Base-by-base conservation (phyloP, 495 filamentous ascomycete species). In the Cercophora samala region DNA sequence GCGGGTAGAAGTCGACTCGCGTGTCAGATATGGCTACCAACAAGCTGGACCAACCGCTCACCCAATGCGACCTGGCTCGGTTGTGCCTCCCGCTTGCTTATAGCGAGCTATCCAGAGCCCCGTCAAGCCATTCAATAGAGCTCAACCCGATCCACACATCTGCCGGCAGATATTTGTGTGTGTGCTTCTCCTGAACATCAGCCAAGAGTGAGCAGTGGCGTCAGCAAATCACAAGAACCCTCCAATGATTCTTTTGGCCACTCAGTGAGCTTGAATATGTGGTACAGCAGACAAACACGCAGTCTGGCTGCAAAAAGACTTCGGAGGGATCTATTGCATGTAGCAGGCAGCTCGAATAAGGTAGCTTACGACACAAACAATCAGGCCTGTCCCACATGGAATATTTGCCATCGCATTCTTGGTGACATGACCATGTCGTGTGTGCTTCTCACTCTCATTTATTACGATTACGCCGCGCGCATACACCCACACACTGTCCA, bases 41-140 rank as follows among this genome's bases (percentile, higher is more conserved):
- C 8, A 13, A 46, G 37, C 37, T 46, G 37, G 37, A 46, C 37
- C 37, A 46, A 46, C 37, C 37, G 13, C 37, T 46, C 13, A 46
- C 37, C 37, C 37, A 17, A 46, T 46, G 37, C 5, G 13, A 46
- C 37, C 13, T 46, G 37, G 5, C 37, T 17, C 37, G 37, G 13
- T 46, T 46, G 8, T 13, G 37, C 37, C 37, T 18, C 37, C 8
- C 5, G 11, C 37, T 18, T 46, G 37, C 37, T 13, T 8, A 46
- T 3, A 18, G 9, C 11, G 9, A 46, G 37, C 37, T 46, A 46
- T 46, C 5, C 37, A 46, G 37, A 46, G 37, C 37, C 13, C 37
- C 15, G 15, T 13, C 37, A 1, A 46, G 37, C 37, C 37, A 46
- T 46, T 46, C 37, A 17, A 0, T 90, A 79, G 85, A 87, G 29